Conservation (phyloP, 2,329 filamentous ascomycete genomes). For the Tolypocladium guangdongense region DNA sequence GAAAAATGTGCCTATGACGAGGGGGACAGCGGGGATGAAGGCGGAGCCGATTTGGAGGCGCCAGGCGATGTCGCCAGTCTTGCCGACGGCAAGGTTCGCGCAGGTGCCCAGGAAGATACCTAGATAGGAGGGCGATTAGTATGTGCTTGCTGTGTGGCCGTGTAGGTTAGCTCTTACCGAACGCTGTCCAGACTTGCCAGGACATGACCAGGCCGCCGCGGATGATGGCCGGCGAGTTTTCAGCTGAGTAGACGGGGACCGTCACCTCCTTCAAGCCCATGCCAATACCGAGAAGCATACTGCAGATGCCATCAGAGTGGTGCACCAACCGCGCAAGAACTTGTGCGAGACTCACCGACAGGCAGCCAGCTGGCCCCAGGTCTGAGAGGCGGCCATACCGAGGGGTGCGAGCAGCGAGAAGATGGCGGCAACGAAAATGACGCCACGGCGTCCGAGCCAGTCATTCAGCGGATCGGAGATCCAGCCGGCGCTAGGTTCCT, state of each 20-base stretch:
- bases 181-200: constrained; percentile 46
- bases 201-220: constrained; percentile 43
- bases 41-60: constrained; percentile 53
- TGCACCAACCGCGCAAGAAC: too few relatives aligned
- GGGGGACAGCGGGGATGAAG: constrained; percentile 52
- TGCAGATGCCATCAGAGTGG: too few relatives aligned
- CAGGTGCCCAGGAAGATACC: constrained; percentile 57
- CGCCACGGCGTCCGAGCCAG: constrained; percentile 46
- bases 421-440: constrained; percentile 52
- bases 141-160: too few relatives aligned
- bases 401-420: constrained; percentile 53
- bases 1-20: constrained; percentile 45
- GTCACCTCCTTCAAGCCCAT: constrained; percentile 44
- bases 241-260: constrained; percentile 42
- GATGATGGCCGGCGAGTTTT: constrained; percentile 40
- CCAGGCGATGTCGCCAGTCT: constrained; percentile 49
- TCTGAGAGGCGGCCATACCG: constrained; percentile 46
- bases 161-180: constrained; percentile 15
- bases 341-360: too few relatives aligned
- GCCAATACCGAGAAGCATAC: constrained; percentile 43
- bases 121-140: constrained; percentile 6
- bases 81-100: constrained; percentile 53
- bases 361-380: constrained; percentile 46
- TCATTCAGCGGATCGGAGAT: constrained; percentile 52
- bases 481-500: constrained; percentile 45